phyloP scores from a whole-genome alignment of 192 early-diverging fungal species.

The Nowakowskiella sp. region DNA sequence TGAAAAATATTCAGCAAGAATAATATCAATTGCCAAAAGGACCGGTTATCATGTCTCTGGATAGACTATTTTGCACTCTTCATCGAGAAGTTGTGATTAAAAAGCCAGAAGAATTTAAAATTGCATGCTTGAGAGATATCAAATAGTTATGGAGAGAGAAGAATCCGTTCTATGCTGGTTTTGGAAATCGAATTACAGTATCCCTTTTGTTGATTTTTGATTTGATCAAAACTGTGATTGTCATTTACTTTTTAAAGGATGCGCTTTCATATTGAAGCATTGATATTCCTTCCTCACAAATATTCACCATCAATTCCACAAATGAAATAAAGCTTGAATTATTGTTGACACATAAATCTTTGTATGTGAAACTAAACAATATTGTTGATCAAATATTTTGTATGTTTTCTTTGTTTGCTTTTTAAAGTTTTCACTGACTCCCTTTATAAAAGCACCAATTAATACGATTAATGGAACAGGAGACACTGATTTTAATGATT shows the following conservation, averaged over 20 bases:
- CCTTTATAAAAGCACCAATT: background rate
- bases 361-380: slow-evolving; percentile 80
- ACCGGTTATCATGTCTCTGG: slow-evolving; percentile 91
- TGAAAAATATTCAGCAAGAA: slow-evolving; percentile 83
- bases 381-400: slow-evolving; percentile 95
- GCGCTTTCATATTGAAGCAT: slow-evolving; percentile 91
- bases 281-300: slow-evolving; percentile 83
- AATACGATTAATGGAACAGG: slow-evolving; percentile 12
- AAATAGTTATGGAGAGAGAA: slow-evolving; percentile 71
- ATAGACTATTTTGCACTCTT: slow-evolving; percentile 85
- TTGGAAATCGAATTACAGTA: slow-evolving; percentile 90
- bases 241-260: slow-evolving; percentile 40
- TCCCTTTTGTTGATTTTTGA: background rate
- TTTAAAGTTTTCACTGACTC: background rate
- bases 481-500: slow-evolving; percentile 72
- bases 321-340: slow-evolving; percentile 90
- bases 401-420: slow-evolving; percentile 20
- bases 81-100: slow-evolving; percentile 82
- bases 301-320: slow-evolving; percentile 90
- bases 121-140: slow-evolving; percentile 88
- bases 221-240: background rate
- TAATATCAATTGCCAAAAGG: slow-evolving; percentile 84
- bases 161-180: slow-evolving; percentile 92
- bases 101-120: slow-evolving; percentile 95
- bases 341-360: slow-evolving; percentile 71